Evolutionary conservation across 208 protist genomes (phyloP).

Genomic region (Trypanosomatidae sp.): DNA sequence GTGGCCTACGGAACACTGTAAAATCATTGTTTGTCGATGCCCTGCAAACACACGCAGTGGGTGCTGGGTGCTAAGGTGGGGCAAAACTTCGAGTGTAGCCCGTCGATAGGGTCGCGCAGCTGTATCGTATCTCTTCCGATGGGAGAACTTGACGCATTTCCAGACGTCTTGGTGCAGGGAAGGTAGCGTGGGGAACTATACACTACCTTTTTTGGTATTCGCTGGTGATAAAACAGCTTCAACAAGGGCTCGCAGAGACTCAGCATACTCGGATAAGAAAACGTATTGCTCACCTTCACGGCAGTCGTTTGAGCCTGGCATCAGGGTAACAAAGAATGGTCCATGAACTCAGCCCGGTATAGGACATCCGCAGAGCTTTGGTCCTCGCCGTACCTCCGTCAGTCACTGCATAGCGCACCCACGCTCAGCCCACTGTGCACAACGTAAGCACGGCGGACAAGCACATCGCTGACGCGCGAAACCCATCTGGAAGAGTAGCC

Average conservation of each 20-base stretch:
- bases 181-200: conserved; percentile 50
- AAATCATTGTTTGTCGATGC: conserved; percentile 29
- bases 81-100: conserved; percentile 26
- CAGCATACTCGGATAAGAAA: conserved; percentile 31
- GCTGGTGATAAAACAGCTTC: conserved; percentile 23
- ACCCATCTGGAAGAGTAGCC: conserved; percentile 45
- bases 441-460: conserved; percentile 45
- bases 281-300: conserved; percentile 25
- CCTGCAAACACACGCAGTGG: conserved; percentile 27
- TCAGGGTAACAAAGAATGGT: conserved; percentile 51
- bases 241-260: conserved; percentile 41
- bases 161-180: conserved; percentile 33
- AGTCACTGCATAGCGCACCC: conserved; percentile 68
- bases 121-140: conserved; percentile 9
- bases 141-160: background rate
- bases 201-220: conserved; percentile 29
- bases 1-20: conserved; percentile 22
- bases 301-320: conserved; percentile 51
- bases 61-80: conserved; percentile 8
- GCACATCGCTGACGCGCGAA: conserved; percentile 37
- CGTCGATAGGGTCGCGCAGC: conserved; percentile 29
- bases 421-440: conserved; percentile 57
- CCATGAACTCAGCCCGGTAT: conserved; percentile 27
- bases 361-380: conserved; percentile 11
- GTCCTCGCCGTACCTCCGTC: conserved; percentile 32